These are phyloP conservation scores for Bryoerythrophyllum caledonicum DNA, from an alignment of 225 moss, liverwort and hornwort genomes.

Conservation along the genomic window DNA sequence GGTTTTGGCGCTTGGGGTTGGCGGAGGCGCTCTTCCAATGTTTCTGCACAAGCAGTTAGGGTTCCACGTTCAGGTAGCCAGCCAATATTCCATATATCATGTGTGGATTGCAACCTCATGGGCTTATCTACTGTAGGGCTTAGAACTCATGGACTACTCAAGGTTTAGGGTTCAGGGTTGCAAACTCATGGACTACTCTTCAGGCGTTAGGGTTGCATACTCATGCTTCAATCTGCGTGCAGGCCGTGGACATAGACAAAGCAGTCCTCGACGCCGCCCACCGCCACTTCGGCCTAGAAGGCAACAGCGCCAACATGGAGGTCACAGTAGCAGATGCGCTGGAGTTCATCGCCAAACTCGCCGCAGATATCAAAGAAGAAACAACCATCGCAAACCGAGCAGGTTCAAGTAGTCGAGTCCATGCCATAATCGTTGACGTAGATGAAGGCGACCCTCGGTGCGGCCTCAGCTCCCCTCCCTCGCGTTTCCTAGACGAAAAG, in stretches of 20 bases:
- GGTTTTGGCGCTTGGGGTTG: conserved; percentile 78
- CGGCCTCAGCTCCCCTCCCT: conserved; percentile 79
- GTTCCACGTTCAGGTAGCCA: conserved; percentile 76
- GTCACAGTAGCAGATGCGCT: conserved; percentile 42
- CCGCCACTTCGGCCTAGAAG: conserved; percentile 70
- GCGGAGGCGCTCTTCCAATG: conserved; percentile 91
- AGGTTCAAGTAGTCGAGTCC: conserved; percentile 67
- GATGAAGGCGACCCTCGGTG: conserved; percentile 77
- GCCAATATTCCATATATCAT: background rate
- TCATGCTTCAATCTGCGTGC: conserved; percentile 12
- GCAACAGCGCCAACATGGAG: conserved; percentile 42
- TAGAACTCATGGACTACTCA: no score
- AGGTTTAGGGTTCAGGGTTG: no score
- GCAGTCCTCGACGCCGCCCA: conserved; percentile 69
- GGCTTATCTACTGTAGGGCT: background rate
- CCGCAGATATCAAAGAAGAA: conserved; percentile 13
- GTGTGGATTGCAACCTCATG: background rate
- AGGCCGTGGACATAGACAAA: conserved; percentile 86
- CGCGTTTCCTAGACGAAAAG: conserved; percentile 53
- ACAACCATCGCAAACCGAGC: conserved; percentile 20
- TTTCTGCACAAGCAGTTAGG: conserved; percentile 78
- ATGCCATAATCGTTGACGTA: conserved; percentile 83
- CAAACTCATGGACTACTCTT: conserved; percentile 5
- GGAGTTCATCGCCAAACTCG: conserved; percentile 32
- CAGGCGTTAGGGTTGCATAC: no score